Percentiles rank a stretch among this genome's conserved stretches.
Evolutionary conservation across 2,329 filamentous ascomycete species (phyloP).

Genomic region (Triangularia verruculosa): DNA sequence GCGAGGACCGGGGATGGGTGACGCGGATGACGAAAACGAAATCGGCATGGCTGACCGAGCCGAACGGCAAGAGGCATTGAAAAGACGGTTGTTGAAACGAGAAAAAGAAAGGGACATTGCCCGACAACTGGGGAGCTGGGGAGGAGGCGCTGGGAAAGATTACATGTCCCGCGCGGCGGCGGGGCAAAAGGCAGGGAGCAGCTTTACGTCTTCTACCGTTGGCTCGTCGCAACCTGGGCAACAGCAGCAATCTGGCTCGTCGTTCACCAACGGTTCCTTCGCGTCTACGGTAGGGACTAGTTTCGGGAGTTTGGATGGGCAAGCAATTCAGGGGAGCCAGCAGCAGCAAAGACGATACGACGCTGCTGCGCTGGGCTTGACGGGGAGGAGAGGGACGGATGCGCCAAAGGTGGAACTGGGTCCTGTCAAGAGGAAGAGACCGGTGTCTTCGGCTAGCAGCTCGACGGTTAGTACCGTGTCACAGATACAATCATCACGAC

Average conservation of each 20-base stretch:
- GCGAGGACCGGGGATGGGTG: constrained; percentile 29
- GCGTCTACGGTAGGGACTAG: constrained; percentile 7
- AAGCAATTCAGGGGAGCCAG: not conserved
- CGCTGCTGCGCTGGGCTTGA: constrained; percentile 44
- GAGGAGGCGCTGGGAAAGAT: constrained; percentile 64
- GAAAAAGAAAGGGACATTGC: constrained; percentile 73
- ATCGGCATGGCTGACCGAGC: constrained; percentile 54
- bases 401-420: constrained; percentile 53
- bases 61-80: constrained; percentile 64
- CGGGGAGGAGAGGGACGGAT: constrained; percentile 37
- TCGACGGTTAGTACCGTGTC: constrained; percentile 30
- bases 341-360: constrained; percentile 32
- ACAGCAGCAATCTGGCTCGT: not conserved
- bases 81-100: constrained; percentile 60
- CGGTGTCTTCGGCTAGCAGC: constrained; percentile 45
- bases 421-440: constrained; percentile 60
- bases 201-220: not conserved
- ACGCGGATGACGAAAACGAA: constrained; percentile 56
- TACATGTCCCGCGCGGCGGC: constrained; percentile 55
- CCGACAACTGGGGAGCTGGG: constrained; percentile 61
- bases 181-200: not conserved
- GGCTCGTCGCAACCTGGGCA: not conserved
- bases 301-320: not conserved
- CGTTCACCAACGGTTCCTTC: constrained; percentile 4
- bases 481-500: no score